Evolutionary conservation across 23 red algal species (phyloP).

Genomic region (Cyanidiococcus yangmingshanensis): DNA sequence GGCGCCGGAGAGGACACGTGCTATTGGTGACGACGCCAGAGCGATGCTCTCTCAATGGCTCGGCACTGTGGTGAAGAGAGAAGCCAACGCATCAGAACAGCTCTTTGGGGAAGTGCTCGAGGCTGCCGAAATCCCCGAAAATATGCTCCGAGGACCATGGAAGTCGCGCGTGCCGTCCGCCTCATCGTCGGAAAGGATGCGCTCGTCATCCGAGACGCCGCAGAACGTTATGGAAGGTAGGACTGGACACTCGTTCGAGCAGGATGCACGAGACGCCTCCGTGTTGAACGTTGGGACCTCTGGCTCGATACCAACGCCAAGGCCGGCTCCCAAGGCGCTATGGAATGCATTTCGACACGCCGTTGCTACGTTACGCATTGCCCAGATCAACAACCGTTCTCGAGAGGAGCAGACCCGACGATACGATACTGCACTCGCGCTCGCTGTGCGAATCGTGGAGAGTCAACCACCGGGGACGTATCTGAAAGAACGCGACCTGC

Average conservation of each 20-base stretch:
- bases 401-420: not conserved
- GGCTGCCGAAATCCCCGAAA: not conserved
- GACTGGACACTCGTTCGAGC: too few relatives aligned
- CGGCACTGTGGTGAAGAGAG: not conserved
- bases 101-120: not conserved
- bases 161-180: too few relatives aligned
- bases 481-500: not conserved
- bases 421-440: slow-evolving; percentile 7
- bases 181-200: too few relatives aligned
- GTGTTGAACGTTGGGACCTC: too few relatives aligned
- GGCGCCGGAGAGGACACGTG: not conserved
- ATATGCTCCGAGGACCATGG: not conserved
- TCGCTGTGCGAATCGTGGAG: not conserved
- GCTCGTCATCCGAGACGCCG: too few relatives aligned
- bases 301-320: too few relatives aligned
- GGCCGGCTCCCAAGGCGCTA: too few relatives aligned
- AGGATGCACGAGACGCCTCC: too few relatives aligned
- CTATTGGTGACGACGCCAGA: not conserved
- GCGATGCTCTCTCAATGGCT: slow-evolving; percentile 5
- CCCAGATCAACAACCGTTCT: not conserved
- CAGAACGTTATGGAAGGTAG: too few relatives aligned
- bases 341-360: not conserved
- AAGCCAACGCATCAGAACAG: not conserved
- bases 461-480: not conserved
- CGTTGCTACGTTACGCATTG: not conserved